A percentile compares a stretch with the other conserved stretches of the same genome.
phyloP scores from a whole-genome alignment of 2,329 filamentous ascomycete species.

The Tolypocladium tropicale region DNA sequence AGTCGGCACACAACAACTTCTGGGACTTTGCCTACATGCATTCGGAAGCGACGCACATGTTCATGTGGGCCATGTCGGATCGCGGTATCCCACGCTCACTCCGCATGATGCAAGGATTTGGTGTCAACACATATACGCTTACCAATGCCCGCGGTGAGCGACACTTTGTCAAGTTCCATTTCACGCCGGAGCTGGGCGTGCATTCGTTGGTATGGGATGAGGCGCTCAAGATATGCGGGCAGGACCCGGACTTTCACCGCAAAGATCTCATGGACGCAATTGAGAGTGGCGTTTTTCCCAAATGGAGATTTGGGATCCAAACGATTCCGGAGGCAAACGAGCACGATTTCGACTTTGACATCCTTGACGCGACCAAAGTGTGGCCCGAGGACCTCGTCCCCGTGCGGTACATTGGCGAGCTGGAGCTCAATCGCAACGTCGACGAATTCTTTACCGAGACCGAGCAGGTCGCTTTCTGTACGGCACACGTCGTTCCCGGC shows the following conservation, averaged over 20 bases:
- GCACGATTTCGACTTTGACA: slow-evolving; percentile 75
- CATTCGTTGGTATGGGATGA: slow-evolving; percentile 74
- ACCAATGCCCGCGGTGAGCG: slow-evolving; percentile 58
- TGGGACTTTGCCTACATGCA: slow-evolving; percentile 61
- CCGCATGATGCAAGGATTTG: slow-evolving; percentile 81
- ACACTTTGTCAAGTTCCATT: slow-evolving; percentile 70
- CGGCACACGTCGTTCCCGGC: slow-evolving; percentile 67
- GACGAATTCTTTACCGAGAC: slow-evolving; percentile 78
- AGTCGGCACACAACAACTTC: slow-evolving; percentile 64
- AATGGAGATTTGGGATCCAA: slow-evolving; percentile 79
- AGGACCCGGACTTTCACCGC: slow-evolving; percentile 74
- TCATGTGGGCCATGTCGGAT: slow-evolving; percentile 70
- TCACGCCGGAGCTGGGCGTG: slow-evolving; percentile 63
- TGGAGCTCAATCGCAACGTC: slow-evolving; percentile 69
- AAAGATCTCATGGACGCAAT: slow-evolving; percentile 71
- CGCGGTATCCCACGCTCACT: slow-evolving; percentile 62
- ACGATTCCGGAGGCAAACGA: slow-evolving; percentile 39
- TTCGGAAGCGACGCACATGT: slow-evolving; percentile 67
- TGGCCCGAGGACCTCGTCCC: slow-evolving; percentile 75
- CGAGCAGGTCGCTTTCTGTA: slow-evolving; percentile 77
- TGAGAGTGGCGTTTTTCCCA: slow-evolving; percentile 57
- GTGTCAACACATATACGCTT: slow-evolving; percentile 69
- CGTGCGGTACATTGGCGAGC: slow-evolving; percentile 65
- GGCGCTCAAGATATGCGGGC: slow-evolving; percentile 61
- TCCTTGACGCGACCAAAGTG: slow-evolving; percentile 75